These are phyloP conservation scores for Setaria viridis DNA, from an alignment of 202 grass and related monocot genomes.

Conservation along the genomic window DNA sequence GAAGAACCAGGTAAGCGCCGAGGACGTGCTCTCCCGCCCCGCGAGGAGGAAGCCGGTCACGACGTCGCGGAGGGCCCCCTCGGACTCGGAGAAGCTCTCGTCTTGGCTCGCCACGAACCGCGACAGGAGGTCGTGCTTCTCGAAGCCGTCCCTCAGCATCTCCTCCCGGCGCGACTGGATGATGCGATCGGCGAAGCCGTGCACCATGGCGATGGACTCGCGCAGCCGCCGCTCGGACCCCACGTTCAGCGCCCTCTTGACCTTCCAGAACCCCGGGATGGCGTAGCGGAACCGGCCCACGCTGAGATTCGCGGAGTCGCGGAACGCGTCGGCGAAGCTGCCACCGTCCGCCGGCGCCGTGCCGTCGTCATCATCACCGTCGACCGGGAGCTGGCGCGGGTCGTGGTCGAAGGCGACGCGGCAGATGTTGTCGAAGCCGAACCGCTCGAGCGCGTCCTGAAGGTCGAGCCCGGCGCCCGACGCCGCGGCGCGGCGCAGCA, in stretches of 20 bases:
- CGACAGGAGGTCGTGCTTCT: constrained; percentile 74
- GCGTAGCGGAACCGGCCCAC: constrained; percentile 67
- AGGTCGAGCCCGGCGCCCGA: constrained; percentile 47
- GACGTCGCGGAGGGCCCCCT: constrained; percentile 77
- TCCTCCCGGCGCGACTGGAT: constrained; percentile 65
- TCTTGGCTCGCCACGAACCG: constrained; percentile 63
- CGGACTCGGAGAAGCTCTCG: constrained; percentile 47
- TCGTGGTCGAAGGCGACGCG: constrained; percentile 81
- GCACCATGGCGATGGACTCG: constrained; percentile 65
- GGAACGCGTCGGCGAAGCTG: constrained; percentile 68
- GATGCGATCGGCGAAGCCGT: constrained; percentile 62
- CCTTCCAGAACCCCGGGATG: constrained; percentile 58
- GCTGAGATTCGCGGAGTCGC: constrained; percentile 64
- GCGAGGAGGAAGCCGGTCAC: constrained; percentile 83
- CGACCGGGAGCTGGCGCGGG: constrained; percentile 49
- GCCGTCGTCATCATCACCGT: neutral
- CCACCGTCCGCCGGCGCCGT: neutral
- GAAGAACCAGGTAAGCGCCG: constrained; percentile 83
- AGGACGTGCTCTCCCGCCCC: constrained; percentile 75
- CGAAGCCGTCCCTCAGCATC: constrained; percentile 14
- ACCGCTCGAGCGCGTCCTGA: constrained; percentile 76
- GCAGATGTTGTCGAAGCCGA: constrained; percentile 86
- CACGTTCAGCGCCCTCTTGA: constrained; percentile 64
- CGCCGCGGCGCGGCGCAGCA: constrained; percentile 41
- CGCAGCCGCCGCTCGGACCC: constrained; percentile 69